These are phyloP conservation scores for Haplosporangium sp. DNA, from an alignment of 371 early-diverging fungal species.

Conservation along the genomic window DNA sequence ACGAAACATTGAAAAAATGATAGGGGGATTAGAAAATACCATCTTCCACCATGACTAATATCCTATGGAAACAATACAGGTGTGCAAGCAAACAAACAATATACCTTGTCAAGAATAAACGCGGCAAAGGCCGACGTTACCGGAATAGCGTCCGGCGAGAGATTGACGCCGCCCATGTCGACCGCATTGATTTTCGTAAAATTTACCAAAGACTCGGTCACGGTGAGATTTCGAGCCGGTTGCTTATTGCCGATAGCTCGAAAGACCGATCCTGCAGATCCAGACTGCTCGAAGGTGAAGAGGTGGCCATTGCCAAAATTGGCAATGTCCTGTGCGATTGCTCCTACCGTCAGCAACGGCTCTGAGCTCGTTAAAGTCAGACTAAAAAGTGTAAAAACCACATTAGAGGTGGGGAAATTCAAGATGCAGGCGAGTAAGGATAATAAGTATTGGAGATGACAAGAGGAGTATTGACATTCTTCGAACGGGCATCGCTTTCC, in stretches of 20 bases:
- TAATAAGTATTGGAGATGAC: too few species aligned
- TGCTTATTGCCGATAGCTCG: slow-evolving; percentile 21
- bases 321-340: slow-evolving; percentile 26
- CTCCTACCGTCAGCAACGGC: slow-evolving; percentile 38
- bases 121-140: slow-evolving; percentile 32
- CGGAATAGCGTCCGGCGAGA: slow-evolving; percentile 26
- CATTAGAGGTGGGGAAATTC: background rate
- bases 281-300: slow-evolving; percentile 32
- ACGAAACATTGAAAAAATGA: too few species aligned
- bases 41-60: too few species aligned
- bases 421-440: too few species aligned
- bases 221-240: slow-evolving; percentile 23
- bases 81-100: too few species aligned
- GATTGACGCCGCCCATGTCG: slow-evolving; percentile 16
- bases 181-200: slow-evolving; percentile 11
- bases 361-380: slow-evolving; percentile 34
- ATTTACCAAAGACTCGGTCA: slow-evolving; percentile 23
- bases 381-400: slow-evolving; percentile 12
- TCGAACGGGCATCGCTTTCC: too few species aligned
- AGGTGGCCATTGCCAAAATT: slow-evolving; percentile 31
- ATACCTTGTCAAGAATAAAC: slow-evolving; percentile 45
- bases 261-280: slow-evolving; percentile 24
- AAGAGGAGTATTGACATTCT: too few species aligned
- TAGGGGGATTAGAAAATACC: background rate
- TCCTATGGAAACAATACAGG: too few species aligned